Percentiles rank a stretch among this genome's conserved stretches.
phyloP scores from a whole-genome alignment of 805 yeast genomes.

The Cyberlindnera euphorbiae region DNA sequence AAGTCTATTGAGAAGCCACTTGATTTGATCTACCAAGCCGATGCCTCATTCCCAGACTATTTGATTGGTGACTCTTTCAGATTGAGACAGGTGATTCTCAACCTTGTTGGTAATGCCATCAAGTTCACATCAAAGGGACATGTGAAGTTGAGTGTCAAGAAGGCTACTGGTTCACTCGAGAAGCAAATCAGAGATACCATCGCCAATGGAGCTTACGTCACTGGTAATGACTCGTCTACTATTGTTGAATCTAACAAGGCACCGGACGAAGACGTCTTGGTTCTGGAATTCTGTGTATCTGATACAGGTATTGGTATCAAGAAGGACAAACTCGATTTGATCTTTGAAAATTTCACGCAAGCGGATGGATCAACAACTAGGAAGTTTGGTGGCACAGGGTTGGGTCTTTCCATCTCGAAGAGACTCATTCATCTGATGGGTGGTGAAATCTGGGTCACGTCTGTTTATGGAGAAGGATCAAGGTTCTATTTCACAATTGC shows the following conservation, averaged over 20 bases:
- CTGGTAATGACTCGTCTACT: slow-evolving; percentile 22
- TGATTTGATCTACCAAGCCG: slow-evolving; percentile 75
- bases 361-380: slow-evolving; percentile 93
- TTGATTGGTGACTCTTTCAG: slow-evolving; percentile 87
- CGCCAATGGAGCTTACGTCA: slow-evolving; percentile 27
- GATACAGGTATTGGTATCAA: slow-evolving; percentile 92
- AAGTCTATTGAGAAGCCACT: slow-evolving; percentile 84
- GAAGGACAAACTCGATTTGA: slow-evolving; percentile 76
- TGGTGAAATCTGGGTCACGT: slow-evolving; percentile 89
- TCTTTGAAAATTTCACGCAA: slow-evolving; percentile 87
- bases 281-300: slow-evolving; percentile 77
- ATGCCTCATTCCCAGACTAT: slow-evolving; percentile 82
- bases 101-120: slow-evolving; percentile 85
- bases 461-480: slow-evolving; percentile 78
- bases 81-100: slow-evolving; percentile 79
- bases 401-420: slow-evolving; percentile 83
- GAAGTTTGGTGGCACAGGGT: slow-evolving; percentile 90
- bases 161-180: slow-evolving; percentile 32
- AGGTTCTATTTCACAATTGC: slow-evolving; percentile 77
- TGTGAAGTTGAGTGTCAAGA: slow-evolving; percentile 70
- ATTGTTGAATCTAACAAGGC: slow-evolving; percentile 39
- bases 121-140: slow-evolving; percentile 82
- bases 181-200: slow-evolving; percentile 21
- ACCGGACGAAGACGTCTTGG: slow-evolving; percentile 30
- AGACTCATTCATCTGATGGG: slow-evolving; percentile 88